Percentiles rank a stretch among this genome's conserved stretches.
Conservation (phyloP, 495 filamentous ascomycete genomes). For the Penicillium antarcticum region DNA sequence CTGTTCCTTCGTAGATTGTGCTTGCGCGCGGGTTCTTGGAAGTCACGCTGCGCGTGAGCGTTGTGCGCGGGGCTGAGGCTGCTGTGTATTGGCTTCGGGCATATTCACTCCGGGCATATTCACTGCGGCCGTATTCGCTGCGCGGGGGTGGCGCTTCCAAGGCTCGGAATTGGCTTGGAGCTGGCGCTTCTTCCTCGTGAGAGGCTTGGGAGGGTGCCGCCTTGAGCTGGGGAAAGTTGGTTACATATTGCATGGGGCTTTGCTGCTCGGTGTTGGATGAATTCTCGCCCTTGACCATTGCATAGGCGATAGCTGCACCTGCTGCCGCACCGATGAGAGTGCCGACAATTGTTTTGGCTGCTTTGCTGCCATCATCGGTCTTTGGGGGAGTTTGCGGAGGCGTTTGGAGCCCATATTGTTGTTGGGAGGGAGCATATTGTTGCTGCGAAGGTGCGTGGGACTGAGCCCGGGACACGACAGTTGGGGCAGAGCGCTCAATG, state of each 20-base stretch:
- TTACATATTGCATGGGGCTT: constrained; percentile 23
- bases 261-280: constrained; percentile 16
- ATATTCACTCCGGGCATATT: too few relatives aligned
- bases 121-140: constrained; percentile 27
- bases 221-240: constrained; percentile 28
- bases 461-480: constrained; percentile 24
- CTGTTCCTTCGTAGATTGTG: constrained; percentile 42
- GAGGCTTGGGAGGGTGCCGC: constrained; percentile 20
- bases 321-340: constrained; percentile 74
- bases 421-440: constrained; percentile 25
- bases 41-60: constrained; percentile 28
- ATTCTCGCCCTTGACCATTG: constrained; percentile 55
- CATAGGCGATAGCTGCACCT: constrained; percentile 72
- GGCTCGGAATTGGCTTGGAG: constrained; percentile 14
- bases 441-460: constrained; percentile 24
- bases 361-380: constrained; percentile 36
- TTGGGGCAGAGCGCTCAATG: constrained; percentile 26
- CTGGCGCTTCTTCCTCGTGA: constrained; percentile 9
- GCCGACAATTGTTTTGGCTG: constrained; percentile 61
- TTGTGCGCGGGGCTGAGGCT: constrained; percentile 29
- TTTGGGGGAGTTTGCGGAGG: constrained; percentile 25
- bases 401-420: constrained; percentile 29
- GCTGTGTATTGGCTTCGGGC: not conserved
- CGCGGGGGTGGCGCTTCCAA: constrained; percentile 45
- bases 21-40: constrained; percentile 42